phyloP scores from a whole-genome alignment of 192 early-diverging fungal genomes.

The Anaeromyces robustus region DNA sequence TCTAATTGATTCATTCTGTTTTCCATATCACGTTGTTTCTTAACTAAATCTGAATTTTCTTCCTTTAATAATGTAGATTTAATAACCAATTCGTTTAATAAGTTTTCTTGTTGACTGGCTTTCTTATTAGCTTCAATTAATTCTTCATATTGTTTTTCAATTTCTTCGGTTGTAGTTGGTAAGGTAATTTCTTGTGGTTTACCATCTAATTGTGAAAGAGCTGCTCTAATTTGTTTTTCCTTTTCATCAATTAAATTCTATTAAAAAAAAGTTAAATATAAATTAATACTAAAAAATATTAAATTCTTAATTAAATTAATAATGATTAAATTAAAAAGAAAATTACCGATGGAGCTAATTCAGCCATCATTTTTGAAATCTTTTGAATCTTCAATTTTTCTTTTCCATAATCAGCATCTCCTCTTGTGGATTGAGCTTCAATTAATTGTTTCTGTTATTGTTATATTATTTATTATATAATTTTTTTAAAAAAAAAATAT shows the following conservation, averaged over 20 bases:
- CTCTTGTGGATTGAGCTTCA: constrained; percentile 23
- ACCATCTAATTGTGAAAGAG: constrained; percentile 42
- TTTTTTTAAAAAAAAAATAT: no score
- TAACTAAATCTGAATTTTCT: constrained; percentile 35
- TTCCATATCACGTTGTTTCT: constrained; percentile 52
- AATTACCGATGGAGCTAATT: constrained; percentile 55
- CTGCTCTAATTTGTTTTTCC: constrained; percentile 55
- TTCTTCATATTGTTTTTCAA: constrained; percentile 50
- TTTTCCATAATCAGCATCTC: constrained; percentile 42
- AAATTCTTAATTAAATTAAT: not conserved
- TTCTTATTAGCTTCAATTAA: constrained; percentile 47
- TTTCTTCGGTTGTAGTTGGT: constrained; percentile 36
- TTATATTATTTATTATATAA: no score
- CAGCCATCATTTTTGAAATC: constrained; percentile 70
- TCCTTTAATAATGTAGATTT: constrained; percentile 10
- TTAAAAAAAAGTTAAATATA: not conserved
- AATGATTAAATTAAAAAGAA: not conserved
- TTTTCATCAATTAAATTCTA: constrained; percentile 55
- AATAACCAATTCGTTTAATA: constrained; percentile 30
- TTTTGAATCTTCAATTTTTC: constrained; percentile 66
- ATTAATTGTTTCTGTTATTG: constrained; percentile 32
- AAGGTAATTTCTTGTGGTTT: constrained; percentile 28
- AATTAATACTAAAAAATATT: not conserved
- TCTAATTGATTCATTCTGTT: constrained; percentile 50
- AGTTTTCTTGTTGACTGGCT: constrained; percentile 42